Evolutionary conservation across 2,329 filamentous ascomycete genomes (phyloP).

Genomic region (Paecilomyces sp.): DNA sequence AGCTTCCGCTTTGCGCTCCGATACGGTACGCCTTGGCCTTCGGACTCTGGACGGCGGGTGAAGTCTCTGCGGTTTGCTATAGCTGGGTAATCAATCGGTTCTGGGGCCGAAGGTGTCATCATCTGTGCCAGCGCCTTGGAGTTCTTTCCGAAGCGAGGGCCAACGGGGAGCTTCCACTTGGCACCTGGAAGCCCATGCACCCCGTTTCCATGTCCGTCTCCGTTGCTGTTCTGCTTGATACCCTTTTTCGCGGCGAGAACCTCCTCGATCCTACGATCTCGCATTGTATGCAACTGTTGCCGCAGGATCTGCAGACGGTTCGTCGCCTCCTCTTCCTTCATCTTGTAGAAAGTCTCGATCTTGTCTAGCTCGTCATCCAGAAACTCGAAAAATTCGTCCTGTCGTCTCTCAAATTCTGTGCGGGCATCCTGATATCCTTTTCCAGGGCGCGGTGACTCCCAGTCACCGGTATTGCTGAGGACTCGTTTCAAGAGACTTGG

Average conservation of each 20-base stretch:
- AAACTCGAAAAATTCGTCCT: constrained; percentile 82
- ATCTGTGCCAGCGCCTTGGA: constrained; percentile 43
- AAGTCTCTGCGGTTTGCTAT: constrained; percentile 41
- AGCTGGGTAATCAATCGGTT: constrained; percentile 18
- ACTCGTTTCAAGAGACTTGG: constrained; percentile 32
- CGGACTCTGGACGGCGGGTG: constrained; percentile 35
- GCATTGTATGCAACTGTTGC: constrained; percentile 87
- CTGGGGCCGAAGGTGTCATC: constrained; percentile 32
- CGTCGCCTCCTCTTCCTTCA: constrained; percentile 80
- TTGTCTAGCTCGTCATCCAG: constrained; percentile 81
- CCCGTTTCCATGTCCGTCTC: constrained; percentile 14
- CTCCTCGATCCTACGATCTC: constrained; percentile 72
- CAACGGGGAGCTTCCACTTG: constrained; percentile 34
- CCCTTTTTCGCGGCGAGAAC: constrained; percentile 44
- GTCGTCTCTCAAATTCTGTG: constrained; percentile 61
- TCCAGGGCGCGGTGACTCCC: constrained; percentile 25
- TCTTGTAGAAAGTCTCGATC: constrained; percentile 80
- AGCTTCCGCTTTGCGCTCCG: constrained; percentile 83
- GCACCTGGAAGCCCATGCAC: constrained; percentile 14
- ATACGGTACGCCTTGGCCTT: constrained; percentile 69
- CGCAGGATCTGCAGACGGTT: constrained; percentile 63
- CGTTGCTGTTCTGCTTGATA: constrained; percentile 13
- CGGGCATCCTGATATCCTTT: constrained; percentile 48
- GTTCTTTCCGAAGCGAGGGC: constrained; percentile 48
- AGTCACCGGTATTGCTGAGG: constrained; percentile 26